Evolutionary conservation across 2,329 filamentous ascomycete species (phyloP), one percentile per base, ranked within the genome.

Genomic region (Colletotrichum plurivorum): DNA sequence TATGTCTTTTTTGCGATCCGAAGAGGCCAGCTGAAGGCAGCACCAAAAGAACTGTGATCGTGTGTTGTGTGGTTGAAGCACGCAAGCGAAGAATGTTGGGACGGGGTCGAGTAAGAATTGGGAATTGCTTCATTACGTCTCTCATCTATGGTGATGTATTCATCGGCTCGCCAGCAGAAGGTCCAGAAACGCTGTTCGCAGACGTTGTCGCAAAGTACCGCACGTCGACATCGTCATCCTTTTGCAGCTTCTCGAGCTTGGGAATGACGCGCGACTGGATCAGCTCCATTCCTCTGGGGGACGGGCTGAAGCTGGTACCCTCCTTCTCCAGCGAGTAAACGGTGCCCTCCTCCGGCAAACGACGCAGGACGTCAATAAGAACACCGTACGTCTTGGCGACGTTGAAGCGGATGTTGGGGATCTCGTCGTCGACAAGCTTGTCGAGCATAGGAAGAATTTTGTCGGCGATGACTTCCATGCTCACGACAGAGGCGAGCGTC

Each of bases 341-440:
- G 15, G 95, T 98, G 71, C 94, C 94, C 77, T 96, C 88, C 63
- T 95, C 93, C 3, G 96, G 95, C 64, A 99, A 87, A 75, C 94
- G 93, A 82, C 95, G 94, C 77, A 99, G 88, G n/a, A 95, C 94
- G 74, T 93, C 91, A 76, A 98, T 94, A 68, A 99, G 85, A 59
- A 96, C 92, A 22, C 91, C 90, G 78, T 98, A 99, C 54, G 96
- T 98, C 86, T 99, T 99, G 75, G 96, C 96, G 55, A 99, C 96
- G 81, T 99, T 99, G 89, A 99, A 99, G 59, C 96, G 94, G 79
- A 99, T 99, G 84, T 99, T 99, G 74, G 96, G 96, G 72, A 99
- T 99, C 52, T 97, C 94, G 78, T 99, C 96, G 53, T 90, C 89
- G 60, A 97, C 94, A 63, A 99, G 92, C 84, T 95, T 94, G 82